phyloP scores from a whole-genome alignment of 1,139 yeast species.

The Schizosaccharomyces versatilis region DNA sequence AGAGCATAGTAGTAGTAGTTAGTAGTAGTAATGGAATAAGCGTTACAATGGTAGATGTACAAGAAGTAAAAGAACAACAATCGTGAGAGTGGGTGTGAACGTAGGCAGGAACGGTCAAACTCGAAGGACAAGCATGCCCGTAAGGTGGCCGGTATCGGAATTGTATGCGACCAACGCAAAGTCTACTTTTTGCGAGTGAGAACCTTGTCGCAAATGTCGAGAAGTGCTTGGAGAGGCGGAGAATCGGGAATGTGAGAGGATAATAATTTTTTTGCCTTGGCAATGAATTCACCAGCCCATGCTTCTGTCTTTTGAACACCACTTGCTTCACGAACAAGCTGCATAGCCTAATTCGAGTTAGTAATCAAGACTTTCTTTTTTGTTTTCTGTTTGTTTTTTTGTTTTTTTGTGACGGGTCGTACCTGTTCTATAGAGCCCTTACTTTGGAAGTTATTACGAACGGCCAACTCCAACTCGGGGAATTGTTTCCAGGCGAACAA shows the following conservation, averaged over 20 bases:
- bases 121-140: too few species aligned
- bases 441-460: constrained; percentile 56
- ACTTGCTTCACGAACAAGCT: constrained; percentile 43
- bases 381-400: too few species aligned
- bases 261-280: constrained; percentile 32
- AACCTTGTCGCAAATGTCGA: constrained; percentile 60
- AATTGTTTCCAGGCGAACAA: constrained; percentile 79
- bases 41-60: too few species aligned
- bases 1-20: too few species aligned
- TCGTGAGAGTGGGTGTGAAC: too few species aligned
- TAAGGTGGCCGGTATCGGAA: not conserved
- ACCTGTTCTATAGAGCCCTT: constrained; percentile 57
- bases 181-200: constrained; percentile 51
- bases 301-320: constrained; percentile 60
- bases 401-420: not conserved
- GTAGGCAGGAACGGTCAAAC: too few species aligned
- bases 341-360: constrained; percentile 27
- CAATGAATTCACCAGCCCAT: constrained; percentile 60
- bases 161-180: not conserved
- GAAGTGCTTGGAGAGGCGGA: constrained; percentile 73
- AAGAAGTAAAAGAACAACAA: too few species aligned
- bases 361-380: not conserved
- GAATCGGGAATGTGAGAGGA: constrained; percentile 65
- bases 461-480: constrained; percentile 65
- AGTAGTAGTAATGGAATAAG: too few species aligned